Base-by-base conservation (phyloP, 495 filamentous ascomycete genomes). In the Tuber borchii region DNA sequence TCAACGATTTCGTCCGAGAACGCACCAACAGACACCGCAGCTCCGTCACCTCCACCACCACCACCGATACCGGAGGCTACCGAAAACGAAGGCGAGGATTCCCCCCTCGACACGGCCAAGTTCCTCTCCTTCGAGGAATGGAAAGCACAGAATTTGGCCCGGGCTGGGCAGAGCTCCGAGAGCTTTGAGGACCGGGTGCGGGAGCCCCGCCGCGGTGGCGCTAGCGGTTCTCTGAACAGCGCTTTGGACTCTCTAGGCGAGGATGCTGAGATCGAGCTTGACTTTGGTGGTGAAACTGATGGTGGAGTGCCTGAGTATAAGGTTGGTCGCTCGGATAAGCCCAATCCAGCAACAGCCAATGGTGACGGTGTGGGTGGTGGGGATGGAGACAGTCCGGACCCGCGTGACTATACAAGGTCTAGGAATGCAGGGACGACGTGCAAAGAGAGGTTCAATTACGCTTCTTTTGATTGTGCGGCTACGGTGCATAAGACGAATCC, bases 111-210 rank as follows among this genome's bases (percentile, higher is more conserved):
- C 79, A 91, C 92, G 51, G 90, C 90, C 43, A 90, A 93, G 44
- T 98, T 99, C 82, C 91, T 99, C 72, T 97, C 95, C 0, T 99
- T 99, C 80, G 95, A 97, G 82, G 95, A 98, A 78, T 99, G 95
- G 95, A 97, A 96, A 85, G 93, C 92, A 81, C 92, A 94, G 86
- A 97, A 97, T 84, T 86, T 97, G 19, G 93, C 90, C 46, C 93
- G 93, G 81, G 91, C 89, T 6, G 95, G 93, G 4, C 94, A 96
- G 81, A 94, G 94, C 34, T 90, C 89, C 14, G 90, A 95, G 74
- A 88, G 91, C 78, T 87, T 93, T 42, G 91, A 89, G 43, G 83
- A 86, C 6, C 87, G 87, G 71, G 83, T 77, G 39, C 84, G 83
- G 44, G 85, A 86, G 46, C 83, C 75, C 82, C 81, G 74, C 81